Conservation (phyloP, 768 basidiomycete species). For the Termitomyces bulborhizus region DNA sequence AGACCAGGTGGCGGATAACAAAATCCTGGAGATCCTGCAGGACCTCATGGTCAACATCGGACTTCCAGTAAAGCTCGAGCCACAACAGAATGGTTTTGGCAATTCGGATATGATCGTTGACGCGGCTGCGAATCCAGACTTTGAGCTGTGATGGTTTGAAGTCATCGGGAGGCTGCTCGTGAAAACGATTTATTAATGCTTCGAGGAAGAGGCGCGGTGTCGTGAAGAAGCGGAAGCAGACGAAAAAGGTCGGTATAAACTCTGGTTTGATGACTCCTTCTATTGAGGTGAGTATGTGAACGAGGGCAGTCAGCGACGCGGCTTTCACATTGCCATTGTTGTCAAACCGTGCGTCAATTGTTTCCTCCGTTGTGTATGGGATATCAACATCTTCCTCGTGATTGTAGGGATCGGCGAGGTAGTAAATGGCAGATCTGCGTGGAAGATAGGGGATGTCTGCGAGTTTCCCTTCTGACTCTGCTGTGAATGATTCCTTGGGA, state of each 20-base stretch:
- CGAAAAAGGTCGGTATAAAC: constrained; percentile 52
- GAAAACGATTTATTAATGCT: constrained; percentile 40
- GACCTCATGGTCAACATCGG: constrained; percentile 40
- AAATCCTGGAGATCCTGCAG: constrained; percentile 23
- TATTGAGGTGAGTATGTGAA: constrained; percentile 40
- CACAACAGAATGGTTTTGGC: constrained; percentile 59
- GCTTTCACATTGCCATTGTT: constrained; percentile 22
- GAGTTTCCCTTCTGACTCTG: constrained; percentile 1
- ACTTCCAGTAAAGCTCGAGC: constrained; percentile 66
- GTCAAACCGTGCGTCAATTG: constrained; percentile 17
- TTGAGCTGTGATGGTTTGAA: constrained; percentile 26
- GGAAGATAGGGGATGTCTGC: constrained; percentile 14
- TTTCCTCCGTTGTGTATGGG: constrained; percentile 20
- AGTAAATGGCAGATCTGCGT: constrained; percentile 22
- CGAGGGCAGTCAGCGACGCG: constrained; percentile 33
- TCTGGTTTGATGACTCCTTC: constrained; percentile 32
- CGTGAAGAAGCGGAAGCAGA: constrained; percentile 68
- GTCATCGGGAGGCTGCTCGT: constrained; percentile 24
- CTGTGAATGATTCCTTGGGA: constrained; percentile 3
- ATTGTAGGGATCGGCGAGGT: constrained; percentile 19
- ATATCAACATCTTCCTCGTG: constrained; percentile 20
- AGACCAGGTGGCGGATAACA: constrained; percentile 16
- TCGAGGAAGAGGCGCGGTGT: constrained; percentile 39
- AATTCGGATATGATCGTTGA: constrained; percentile 51
- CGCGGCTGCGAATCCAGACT: constrained; percentile 33